A percentile compares a stretch with the other conserved stretches of the same genome.
phyloP scores from a whole-genome alignment of 345 rosid genomes.

The Citrus unshiu region DNA sequence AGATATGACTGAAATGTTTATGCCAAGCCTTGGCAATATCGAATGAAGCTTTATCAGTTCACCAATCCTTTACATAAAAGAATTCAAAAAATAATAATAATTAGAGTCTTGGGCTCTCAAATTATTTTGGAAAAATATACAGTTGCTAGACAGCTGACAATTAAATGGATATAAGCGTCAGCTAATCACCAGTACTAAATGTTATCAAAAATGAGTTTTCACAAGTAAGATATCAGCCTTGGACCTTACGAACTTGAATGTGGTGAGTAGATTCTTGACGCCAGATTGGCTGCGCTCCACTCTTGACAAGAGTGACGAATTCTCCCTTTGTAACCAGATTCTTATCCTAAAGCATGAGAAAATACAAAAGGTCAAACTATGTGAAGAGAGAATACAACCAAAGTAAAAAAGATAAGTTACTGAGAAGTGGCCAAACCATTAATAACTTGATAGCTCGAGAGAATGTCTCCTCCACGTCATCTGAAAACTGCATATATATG shows the following conservation, averaged over 20 bases:
- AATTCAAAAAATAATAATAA: neutral
- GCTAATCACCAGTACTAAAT: slow-evolving; percentile 7
- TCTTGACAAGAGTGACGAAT: slow-evolving; percentile 82
- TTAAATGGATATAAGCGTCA: neutral
- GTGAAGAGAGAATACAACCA: slow-evolving; percentile 1
- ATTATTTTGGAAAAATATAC: neutral
- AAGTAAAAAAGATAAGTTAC: neutral
- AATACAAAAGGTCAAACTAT: neutral
- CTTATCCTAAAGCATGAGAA: slow-evolving; percentile 47
- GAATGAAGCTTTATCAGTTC: neutral
- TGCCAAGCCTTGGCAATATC: neutral
- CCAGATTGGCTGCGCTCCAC: slow-evolving; percentile 97
- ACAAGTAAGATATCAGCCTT: slow-evolving; percentile 36
- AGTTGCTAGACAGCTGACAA: neutral
- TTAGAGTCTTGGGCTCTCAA: neutral
- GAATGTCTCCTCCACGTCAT: slow-evolving; percentile 89
- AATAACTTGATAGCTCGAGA: slow-evolving; percentile 64
- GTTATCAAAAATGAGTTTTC: slow-evolving; percentile 7
- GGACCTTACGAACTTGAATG: slow-evolving; percentile 86
- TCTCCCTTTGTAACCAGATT: slow-evolving; percentile 64
- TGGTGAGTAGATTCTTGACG: slow-evolving; percentile 89
- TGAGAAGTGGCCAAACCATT: slow-evolving; percentile 40
- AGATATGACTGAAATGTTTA: neutral
- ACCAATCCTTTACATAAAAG: neutral
- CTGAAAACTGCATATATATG: slow-evolving; percentile 76